These are phyloP conservation scores for Microsporum audouinii DNA, from an alignment of 2,329 filamentous ascomycete genomes.

Conservation along the genomic window DNA sequence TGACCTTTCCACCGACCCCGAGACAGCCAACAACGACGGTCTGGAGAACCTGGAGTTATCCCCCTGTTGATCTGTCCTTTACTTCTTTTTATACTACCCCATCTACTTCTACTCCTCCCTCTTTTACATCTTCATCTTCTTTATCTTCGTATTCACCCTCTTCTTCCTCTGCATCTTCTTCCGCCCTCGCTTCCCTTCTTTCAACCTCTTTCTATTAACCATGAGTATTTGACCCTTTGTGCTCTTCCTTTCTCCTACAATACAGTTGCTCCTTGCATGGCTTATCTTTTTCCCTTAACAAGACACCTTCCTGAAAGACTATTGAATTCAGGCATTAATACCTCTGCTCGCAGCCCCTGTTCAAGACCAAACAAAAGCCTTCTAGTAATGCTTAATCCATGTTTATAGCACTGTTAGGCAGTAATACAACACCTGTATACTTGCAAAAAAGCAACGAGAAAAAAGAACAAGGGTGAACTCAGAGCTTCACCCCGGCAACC, in stretches of 20 bases:
- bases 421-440: neutral
- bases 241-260: neutral
- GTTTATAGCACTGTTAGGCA: neutral
- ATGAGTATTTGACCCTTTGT: neutral
- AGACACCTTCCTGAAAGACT: neutral
- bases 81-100: neutral
- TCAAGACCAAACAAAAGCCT: neutral
- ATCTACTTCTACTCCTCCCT: neutral
- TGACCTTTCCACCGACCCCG: constrained; percentile 9
- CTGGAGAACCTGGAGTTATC: constrained; percentile 2
- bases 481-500: neutral
- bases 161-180: neutral
- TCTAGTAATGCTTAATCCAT: neutral
- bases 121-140: neutral
- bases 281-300: neutral
- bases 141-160: too few species aligned
- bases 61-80: neutral
- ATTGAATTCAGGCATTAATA: neutral
- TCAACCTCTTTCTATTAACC: neutral
- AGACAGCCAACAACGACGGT: neutral
- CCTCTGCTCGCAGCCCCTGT: neutral
- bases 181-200: neutral
- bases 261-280: neutral
- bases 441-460: neutral
- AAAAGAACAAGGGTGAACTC: neutral